A percentile compares a stretch with the other conserved stretches of the same genome.
Evolutionary conservation across 2,329 filamentous ascomycete genomes (phyloP).

Genomic region (Ascomycota sp.): DNA sequence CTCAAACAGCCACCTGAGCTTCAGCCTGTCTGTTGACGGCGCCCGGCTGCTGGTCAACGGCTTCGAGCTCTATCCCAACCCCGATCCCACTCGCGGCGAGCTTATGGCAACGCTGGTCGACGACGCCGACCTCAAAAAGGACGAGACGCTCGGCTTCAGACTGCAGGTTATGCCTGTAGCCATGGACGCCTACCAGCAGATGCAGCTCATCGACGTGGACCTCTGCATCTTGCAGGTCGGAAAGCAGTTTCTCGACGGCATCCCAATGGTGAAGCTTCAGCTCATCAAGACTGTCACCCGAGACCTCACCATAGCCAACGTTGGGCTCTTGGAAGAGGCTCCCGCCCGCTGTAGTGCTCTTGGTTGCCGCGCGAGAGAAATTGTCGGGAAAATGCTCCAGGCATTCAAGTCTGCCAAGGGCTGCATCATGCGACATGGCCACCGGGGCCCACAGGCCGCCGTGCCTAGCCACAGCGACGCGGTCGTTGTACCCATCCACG

Average conservation of each 20-base stretch:
- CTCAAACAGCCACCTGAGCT: slow-evolving; percentile 22
- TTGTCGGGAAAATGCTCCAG: slow-evolving; percentile 9
- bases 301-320: slow-evolving; percentile 31
- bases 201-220: slow-evolving; percentile 31
- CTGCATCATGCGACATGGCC: not conserved
- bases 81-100: slow-evolving; percentile 22
- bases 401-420: slow-evolving; percentile 8
- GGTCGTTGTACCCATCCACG: slow-evolving; percentile 2
- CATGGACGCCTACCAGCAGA: slow-evolving; percentile 26
- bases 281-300: slow-evolving; percentile 37
- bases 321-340: slow-evolving; percentile 16
- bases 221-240: slow-evolving; percentile 41
- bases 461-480: slow-evolving; percentile 1
- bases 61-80: slow-evolving; percentile 35
- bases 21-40: slow-evolving; percentile 30
- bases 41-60: slow-evolving; percentile 37
- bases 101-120: slow-evolving; percentile 25
- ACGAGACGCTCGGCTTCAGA: slow-evolving; percentile 27
- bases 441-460: slow-evolving; percentile 1
- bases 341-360: slow-evolving; percentile 21
- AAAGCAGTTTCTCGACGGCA: slow-evolving; percentile 28
- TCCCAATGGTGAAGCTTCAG: slow-evolving; percentile 36
- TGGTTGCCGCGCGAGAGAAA: slow-evolving; percentile 27
- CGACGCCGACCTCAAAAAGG: slow-evolving; percentile 14
- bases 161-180: slow-evolving; percentile 21